Evolutionary conservation across 2,329 filamentous ascomycete species (phyloP).

Genomic region (Aspergillus aculeatus): DNA sequence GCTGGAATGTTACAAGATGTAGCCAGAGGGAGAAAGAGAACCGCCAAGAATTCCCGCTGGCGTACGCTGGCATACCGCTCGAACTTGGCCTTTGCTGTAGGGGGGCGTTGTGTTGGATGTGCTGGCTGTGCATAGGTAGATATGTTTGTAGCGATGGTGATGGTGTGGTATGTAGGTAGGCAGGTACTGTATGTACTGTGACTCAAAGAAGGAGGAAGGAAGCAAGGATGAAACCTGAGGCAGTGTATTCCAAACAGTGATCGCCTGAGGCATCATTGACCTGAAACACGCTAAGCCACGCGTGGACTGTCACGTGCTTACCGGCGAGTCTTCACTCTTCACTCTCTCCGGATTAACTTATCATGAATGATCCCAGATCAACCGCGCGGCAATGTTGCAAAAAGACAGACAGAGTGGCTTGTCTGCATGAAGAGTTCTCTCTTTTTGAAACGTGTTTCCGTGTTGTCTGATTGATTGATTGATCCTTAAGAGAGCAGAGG

Average conservation of each 20-base stretch:
- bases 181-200: too few species aligned
- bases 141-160: not conserved
- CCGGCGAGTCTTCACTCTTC: conserved; percentile 1
- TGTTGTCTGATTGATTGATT: too few species aligned
- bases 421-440: conserved; percentile 9
- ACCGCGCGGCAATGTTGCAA: conserved; percentile 4
- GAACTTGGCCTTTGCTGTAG: not conserved
- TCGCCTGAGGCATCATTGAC: conserved; percentile 16
- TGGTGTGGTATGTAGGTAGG: not conserved
- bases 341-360: conserved; percentile 2
- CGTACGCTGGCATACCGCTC: not conserved
- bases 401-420: conserved; percentile 17
- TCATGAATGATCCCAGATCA: too few species aligned
- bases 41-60: not conserved
- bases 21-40: not conserved
- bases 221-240: conserved; percentile 7
- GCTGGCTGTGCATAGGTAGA: not conserved
- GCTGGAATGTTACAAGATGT: not conserved
- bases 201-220: not conserved
- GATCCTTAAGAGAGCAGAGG: not conserved
- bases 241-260: conserved; percentile 15
- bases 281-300: conserved; percentile 32
- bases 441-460: not conserved
- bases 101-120: not conserved
- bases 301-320: conserved; percentile 24